Conservation (phyloP, 345 rosid species). For the Salix brachista region DNA sequence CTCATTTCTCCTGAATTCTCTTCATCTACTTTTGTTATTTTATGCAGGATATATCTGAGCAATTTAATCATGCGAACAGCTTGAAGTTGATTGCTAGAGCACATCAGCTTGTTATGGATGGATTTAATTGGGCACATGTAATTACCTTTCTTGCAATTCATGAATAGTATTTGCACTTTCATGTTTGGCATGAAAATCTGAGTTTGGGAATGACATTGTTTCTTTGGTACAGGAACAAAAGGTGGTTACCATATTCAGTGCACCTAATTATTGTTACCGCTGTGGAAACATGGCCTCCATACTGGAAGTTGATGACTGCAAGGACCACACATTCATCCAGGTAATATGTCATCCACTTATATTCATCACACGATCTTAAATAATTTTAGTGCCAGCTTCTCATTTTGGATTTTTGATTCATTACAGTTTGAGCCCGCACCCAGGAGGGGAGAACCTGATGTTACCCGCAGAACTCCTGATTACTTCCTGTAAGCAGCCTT, state of each 20-base stretch:
- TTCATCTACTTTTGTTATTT: constrained; percentile 3
- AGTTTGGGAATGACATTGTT: neutral
- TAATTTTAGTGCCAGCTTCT: neutral
- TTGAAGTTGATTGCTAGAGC: constrained; percentile 90
- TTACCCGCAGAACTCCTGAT: constrained; percentile 92
- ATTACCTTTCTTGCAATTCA: constrained; percentile 1
- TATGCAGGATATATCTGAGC: constrained; percentile 87
- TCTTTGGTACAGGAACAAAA: constrained; percentile 69
- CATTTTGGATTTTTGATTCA: neutral
- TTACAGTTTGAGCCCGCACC: constrained; percentile 97
- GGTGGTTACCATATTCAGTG: constrained; percentile 92
- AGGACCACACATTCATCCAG: constrained; percentile 93
- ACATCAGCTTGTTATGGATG: constrained; percentile 95
- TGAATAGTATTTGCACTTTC: neutral
- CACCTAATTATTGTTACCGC: constrained; percentile 93
- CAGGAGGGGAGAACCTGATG: constrained; percentile 95
- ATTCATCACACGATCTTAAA: neutral
- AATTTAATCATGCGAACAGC: constrained; percentile 83
- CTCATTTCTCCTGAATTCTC: neutral
- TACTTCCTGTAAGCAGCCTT: constrained; percentile 44
- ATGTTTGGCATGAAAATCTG: neutral
- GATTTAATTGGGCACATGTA: constrained; percentile 98
- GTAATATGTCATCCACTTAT: constrained; percentile 23
- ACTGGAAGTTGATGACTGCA: constrained; percentile 88
- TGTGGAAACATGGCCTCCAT: constrained; percentile 99